Conservation (phyloP, 2,329 filamentous ascomycete species). For the Pseudogymnoascus sp. region DNA sequence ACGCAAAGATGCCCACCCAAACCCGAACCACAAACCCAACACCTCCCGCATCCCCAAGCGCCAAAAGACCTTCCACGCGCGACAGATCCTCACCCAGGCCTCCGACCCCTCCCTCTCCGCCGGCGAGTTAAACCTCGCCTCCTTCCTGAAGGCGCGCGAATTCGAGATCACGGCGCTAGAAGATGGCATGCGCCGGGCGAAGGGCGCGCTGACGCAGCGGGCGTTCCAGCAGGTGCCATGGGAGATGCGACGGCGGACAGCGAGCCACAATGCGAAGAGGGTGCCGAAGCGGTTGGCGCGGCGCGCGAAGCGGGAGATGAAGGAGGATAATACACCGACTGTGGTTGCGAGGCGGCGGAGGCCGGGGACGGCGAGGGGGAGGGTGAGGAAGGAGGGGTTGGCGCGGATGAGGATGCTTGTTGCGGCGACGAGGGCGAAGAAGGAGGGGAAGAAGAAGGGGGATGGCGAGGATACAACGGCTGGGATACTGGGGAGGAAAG, state of each 20-base stretch:
- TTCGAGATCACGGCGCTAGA: slow-evolving; percentile 85
- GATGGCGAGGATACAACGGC: slow-evolving; percentile 21
- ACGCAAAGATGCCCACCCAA: neutral
- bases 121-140: slow-evolving; percentile 77
- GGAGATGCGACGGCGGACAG: slow-evolving; percentile 75
- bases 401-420: slow-evolving; percentile 60
- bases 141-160: slow-evolving; percentile 77
- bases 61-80: slow-evolving; percentile 36
- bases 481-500: slow-evolving; percentile 33
- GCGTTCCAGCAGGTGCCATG: slow-evolving; percentile 90
- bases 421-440: slow-evolving; percentile 44
- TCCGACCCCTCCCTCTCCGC: slow-evolving; percentile 40
- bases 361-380: slow-evolving; percentile 48
- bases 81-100: slow-evolving; percentile 38
- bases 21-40: neutral
- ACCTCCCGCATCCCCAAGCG: slow-evolving; percentile 30
- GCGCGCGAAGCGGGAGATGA: slow-evolving; percentile 67
- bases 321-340: slow-evolving; percentile 82
- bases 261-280: slow-evolving; percentile 88
- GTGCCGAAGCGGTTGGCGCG: slow-evolving; percentile 70
- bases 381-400: slow-evolving; percentile 68
- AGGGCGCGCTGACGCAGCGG: slow-evolving; percentile 52
- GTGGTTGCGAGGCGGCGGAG: slow-evolving; percentile 59
- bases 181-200: slow-evolving; percentile 70
- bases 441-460: slow-evolving; percentile 25